Base-by-base conservation (phyloP, 345 rosid species). In the Eucalyptus erythrocorys region DNA sequence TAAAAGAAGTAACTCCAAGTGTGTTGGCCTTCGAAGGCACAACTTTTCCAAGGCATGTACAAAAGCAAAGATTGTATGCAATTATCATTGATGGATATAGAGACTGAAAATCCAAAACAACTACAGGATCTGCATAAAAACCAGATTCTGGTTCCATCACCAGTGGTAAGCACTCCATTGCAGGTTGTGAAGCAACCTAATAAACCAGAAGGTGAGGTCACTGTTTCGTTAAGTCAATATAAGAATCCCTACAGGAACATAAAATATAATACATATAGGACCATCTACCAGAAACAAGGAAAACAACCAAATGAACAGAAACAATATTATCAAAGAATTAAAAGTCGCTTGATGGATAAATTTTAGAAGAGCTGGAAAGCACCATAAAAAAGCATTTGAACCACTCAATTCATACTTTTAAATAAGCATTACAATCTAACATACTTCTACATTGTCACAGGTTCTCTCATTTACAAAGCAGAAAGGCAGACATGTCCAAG, bases 61-160 rank as follows among this genome's bases (percentile, higher is more conserved):
- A 94, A 92, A 93, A 97, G 94, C 99, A 97, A 91, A 97, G 97
- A 90, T 97, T 97, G 92, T 97, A 97, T 87, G 97, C 99, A 87
- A 97, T 97, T 90, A 97, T 94, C 98, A 97, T 96, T 68, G 99
- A 97, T 87, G 99, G 99, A 93, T 97, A 96, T 88, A 97, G 98
- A 89, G 99, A 96, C 90, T 97, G 99, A 91, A 97, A 97, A 91
- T 97, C 99, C 95, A 96, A 94, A 92, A 97, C 98, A 87, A 97
- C 92, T 87, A 97, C 98, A 80, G 99, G 99, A 90, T 96, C 99
- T 55, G 93, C 93, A 90, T 95, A 97, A 92, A 97, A 97, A 80
- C 97, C 96, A 90, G 99, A 97, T 92, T 96, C 98, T 42, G 99
- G 99, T 90, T 97, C 99, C 99, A 97, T 97, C 89, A 97, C 99